Base-by-base conservation (phyloP, 2,329 filamentous ascomycete species). In the Neoarthrinium moseri region DNA sequence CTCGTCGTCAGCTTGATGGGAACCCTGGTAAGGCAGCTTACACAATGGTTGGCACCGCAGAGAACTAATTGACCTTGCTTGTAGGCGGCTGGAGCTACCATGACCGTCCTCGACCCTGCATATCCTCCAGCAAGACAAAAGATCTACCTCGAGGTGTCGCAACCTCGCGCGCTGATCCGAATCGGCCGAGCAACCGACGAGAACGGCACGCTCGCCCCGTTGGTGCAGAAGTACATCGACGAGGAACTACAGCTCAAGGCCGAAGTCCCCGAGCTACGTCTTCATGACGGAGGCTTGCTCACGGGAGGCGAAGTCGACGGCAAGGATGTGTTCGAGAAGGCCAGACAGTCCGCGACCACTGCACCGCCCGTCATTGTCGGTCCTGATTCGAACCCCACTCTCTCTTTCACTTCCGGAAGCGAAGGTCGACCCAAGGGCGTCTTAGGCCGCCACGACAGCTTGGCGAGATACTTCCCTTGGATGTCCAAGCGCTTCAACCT, bases 391-490 rank as follows among this genome's bases (percentile, higher is more conserved):
- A 86, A 77, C 6, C 86, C 87, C 2, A 95, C 87, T 0, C 72
- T 96, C 1, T 80, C 74, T 22, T 91, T 89, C 62, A 91, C 87
- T 1, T 82, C 76, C 6, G 90, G 91, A 4, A 81, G 76, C 1
- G 89, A 95, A 69, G 89, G 88, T 36, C 75, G 80, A 53, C 91
- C 90, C 26, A 96, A 95, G 73, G 90, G 90, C 55, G 92, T 97
- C 11, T 78, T 84, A 46, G 91, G 92, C 1, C 80, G 92, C 12
- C 92, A 97, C 67, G 97, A 87, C 70, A 87, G 83, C 41, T 72
- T 97, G 50, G 81, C 90, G 1, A 84, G 87, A 57, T 97, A 96
- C 70, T 95, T 92, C 61, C 83, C 85, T 17, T 97, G 91, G 91
- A 97, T 97, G 92, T 83, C 89, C 0, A 72, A 94, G 67, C 82